phyloP scores from a whole-genome alignment of 2,329 filamentous ascomycete species.

The Rachicladosporium sp. region DNA sequence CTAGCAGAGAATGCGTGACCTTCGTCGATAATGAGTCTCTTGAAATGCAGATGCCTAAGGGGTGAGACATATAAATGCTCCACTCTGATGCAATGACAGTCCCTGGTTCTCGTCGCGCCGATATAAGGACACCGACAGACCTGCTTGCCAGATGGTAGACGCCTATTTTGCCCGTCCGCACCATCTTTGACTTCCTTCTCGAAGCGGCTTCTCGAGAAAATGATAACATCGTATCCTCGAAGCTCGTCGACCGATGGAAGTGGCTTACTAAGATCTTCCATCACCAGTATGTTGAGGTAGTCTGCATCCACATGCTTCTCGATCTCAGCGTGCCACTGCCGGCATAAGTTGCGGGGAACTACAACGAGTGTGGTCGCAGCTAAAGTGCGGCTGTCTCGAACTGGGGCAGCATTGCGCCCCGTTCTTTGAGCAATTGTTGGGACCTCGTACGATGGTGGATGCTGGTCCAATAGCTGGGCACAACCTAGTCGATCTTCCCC shows the following conservation, averaged over 20 bases:
- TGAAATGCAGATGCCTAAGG: constrained; percentile 65
- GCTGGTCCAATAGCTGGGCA: constrained; percentile 36
- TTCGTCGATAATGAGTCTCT: constrained; percentile 84
- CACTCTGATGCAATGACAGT: constrained; percentile 33
- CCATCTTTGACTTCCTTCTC: constrained; percentile 51
- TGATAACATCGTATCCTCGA: constrained; percentile 57
- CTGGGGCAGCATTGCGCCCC: constrained; percentile 34
- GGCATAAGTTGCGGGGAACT: constrained; percentile 69
- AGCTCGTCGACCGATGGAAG: constrained; percentile 50
- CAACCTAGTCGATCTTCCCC: constrained; percentile 42
- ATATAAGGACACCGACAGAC: constrained; percentile 32
- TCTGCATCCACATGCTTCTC: constrained; percentile 54
- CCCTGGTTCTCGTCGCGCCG: constrained; percentile 28
- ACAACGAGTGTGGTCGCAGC: constrained; percentile 63
- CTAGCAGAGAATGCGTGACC: constrained; percentile 72
- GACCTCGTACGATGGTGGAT: constrained; percentile 9
- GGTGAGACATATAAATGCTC: constrained; percentile 44
- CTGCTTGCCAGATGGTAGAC: constrained; percentile 10
- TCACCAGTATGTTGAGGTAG: constrained; percentile 48
- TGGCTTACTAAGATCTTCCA: constrained; percentile 40
- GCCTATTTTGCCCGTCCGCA: constrained; percentile 33
- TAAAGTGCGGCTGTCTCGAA: constrained; percentile 39
- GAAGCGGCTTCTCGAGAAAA: constrained; percentile 65
- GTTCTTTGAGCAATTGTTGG: constrained; percentile 16
- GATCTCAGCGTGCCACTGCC: constrained; percentile 77